These are phyloP conservation scores for Claviceps africana DNA, from an alignment of 2,329 filamentous ascomycete species.

Conservation along the genomic window DNA sequence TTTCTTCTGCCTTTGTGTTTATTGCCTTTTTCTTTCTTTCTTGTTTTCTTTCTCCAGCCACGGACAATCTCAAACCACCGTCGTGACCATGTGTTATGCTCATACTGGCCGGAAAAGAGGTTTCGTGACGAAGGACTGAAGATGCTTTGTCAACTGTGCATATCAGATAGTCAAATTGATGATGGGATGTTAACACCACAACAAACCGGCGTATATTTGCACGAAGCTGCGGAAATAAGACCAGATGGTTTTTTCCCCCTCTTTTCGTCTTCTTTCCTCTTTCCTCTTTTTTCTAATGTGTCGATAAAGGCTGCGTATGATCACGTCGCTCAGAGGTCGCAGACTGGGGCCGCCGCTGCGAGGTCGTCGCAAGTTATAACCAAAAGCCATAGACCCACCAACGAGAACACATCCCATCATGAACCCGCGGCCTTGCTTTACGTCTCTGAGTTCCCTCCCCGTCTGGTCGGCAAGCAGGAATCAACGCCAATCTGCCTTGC, in stretches of 20 bases:
- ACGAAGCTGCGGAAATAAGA: background rate
- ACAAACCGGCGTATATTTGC: background rate
- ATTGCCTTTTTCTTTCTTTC: background rate
- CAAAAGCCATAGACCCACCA: constrained; percentile 7
- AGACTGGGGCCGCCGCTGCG: background rate
- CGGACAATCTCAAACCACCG: constrained; percentile 70
- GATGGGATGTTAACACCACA: background rate
- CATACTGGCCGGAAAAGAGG: background rate
- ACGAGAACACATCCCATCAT: constrained; percentile 11
- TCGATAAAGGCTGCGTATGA: background rate
- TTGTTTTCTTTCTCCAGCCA: constrained; percentile 40
- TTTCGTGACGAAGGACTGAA: background rate
- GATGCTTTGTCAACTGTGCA: background rate
- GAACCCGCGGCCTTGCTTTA: constrained; percentile 21
- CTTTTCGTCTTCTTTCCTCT: too few species aligned
- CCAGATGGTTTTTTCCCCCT: background rate
- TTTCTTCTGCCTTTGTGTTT: background rate
- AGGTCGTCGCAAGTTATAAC: constrained; percentile 1
- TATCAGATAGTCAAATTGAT: background rate
- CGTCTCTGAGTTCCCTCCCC: background rate
- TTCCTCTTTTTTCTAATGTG: background rate
- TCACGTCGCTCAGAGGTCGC: background rate
- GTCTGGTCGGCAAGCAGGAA: background rate
- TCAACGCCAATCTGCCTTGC: background rate
- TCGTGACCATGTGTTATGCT: constrained; percentile 30